phyloP scores from a whole-genome alignment of 768 basidiomycete genomes.

The Leccinum truebloodii region DNA sequence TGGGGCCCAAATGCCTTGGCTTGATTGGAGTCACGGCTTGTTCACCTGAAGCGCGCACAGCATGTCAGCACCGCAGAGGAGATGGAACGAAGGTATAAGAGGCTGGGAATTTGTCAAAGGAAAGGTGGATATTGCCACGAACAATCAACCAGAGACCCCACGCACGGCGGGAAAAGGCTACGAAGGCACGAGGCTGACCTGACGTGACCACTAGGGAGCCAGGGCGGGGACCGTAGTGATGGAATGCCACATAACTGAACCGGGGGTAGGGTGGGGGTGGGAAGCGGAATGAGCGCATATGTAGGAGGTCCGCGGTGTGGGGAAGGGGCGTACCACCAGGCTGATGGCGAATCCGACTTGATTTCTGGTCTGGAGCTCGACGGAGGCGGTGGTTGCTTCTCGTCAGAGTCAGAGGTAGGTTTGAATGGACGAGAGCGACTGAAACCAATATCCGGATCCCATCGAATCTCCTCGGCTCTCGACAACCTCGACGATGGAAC shows the following conservation, averaged over 20 bases:
- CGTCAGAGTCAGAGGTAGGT: background rate
- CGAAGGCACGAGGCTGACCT: conserved; percentile 6
- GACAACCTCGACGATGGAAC: background rate
- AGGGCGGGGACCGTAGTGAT: conserved; percentile 15
- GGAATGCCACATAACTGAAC: conserved; percentile 7
- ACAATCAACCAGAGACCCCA: background rate
- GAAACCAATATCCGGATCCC: conserved; percentile 16
- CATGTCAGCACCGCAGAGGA: conserved; percentile 9
- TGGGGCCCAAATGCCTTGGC: conserved; percentile 5
- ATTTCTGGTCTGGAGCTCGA: conserved; percentile 1
- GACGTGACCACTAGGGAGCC: conserved; percentile 15
- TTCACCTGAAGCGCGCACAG: background rate
- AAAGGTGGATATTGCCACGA: conserved; percentile 1
- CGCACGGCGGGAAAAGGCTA: background rate
- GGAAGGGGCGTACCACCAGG: conserved; percentile 12
- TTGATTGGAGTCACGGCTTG: conserved; percentile 10
- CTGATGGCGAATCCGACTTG: conserved; percentile 12
- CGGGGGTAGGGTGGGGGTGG: conserved; percentile 12
- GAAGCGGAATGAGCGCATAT: conserved; percentile 11
- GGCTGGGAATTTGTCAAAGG: background rate
- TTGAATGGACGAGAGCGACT: background rate
- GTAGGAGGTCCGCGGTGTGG: conserved; percentile 9
- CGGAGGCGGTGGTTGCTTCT: conserved; percentile 1
- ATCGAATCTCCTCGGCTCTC: conserved; percentile 7
- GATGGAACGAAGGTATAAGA: background rate